Evolutionary conservation across 495 filamentous ascomycete genomes (phyloP).

Genomic region (Hypomontagnella submonticulosa): DNA sequence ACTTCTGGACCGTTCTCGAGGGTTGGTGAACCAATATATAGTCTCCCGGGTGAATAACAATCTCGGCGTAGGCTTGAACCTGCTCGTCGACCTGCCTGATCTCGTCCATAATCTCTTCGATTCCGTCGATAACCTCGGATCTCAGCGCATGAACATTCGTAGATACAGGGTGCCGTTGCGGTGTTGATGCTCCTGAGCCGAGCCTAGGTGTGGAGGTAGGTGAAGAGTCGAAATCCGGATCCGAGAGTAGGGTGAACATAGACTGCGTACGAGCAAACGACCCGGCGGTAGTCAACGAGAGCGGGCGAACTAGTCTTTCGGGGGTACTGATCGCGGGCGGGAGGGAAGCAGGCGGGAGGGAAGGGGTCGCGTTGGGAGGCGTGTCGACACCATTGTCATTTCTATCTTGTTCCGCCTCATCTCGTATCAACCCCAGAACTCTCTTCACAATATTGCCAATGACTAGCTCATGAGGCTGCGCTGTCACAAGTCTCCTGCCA

Average conservation of each 20-base stretch:
- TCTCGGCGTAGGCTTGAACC: slow-evolving; percentile 83
- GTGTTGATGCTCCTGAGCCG: slow-evolving; percentile 58
- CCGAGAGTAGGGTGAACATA: slow-evolving; percentile 85
- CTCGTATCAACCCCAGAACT: slow-evolving; percentile 88
- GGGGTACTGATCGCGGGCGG: slow-evolving; percentile 38
- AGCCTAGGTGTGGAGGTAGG: slow-evolving; percentile 51
- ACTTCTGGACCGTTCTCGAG: slow-evolving; percentile 83
- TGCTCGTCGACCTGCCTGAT: slow-evolving; percentile 88
- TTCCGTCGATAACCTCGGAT: slow-evolving; percentile 88
- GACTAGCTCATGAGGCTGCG: slow-evolving; percentile 87
- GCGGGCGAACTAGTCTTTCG: slow-evolving; percentile 59
- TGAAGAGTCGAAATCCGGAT: slow-evolving; percentile 38
- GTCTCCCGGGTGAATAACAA: slow-evolving; percentile 91
- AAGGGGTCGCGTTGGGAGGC: slow-evolving; percentile 44
- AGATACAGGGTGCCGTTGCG: slow-evolving; percentile 43
- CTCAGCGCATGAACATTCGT: slow-evolving; percentile 69
- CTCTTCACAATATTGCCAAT: slow-evolving; percentile 94
- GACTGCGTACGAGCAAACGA: slow-evolving; percentile 70
- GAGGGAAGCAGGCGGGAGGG: slow-evolving; percentile 34
- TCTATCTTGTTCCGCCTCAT: slow-evolving; percentile 85
- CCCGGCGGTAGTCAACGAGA: slow-evolving; percentile 62
- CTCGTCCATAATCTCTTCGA: slow-evolving; percentile 92
- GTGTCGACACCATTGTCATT: slow-evolving; percentile 70
- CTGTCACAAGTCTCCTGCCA: slow-evolving; percentile 77
- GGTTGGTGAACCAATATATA: slow-evolving; percentile 86